These are phyloP conservation scores for Rhodotorula sp. DNA, from an alignment of 1,284 basidiomycete species.

Conservation along the genomic window DNA sequence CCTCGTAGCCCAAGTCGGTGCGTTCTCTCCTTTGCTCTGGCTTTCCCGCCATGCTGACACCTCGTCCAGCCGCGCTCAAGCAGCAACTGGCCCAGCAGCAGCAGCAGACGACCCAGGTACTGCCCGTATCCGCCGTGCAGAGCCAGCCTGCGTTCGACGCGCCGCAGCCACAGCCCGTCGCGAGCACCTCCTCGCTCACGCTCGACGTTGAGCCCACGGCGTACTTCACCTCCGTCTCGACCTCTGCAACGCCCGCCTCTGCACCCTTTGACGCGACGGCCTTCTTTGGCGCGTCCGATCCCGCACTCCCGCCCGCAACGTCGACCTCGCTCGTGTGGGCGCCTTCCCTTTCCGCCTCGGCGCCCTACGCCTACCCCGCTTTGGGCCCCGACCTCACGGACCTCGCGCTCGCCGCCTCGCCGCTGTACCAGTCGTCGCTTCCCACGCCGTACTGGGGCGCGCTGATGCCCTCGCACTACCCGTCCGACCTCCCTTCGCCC, in stretches of 20 bases:
- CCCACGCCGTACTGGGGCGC: not conserved
- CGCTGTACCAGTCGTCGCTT: not conserved
- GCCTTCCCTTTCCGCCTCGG: not conserved
- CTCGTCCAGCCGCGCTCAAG: conserved; percentile 7
- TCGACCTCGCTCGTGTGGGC: not conserved
- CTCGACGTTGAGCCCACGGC: conserved; percentile 1
- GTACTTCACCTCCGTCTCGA: not conserved
- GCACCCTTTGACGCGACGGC: no score
- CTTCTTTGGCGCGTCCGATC: no score
- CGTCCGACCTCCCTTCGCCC: conserved; percentile 26
- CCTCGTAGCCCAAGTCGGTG: conserved; percentile 13
- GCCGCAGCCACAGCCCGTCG: not conserved
- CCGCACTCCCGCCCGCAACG: not conserved
- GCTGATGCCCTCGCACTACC: conserved; percentile 1
- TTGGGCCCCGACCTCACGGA: not conserved
- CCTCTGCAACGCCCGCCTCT: no score
- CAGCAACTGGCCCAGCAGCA: conserved; percentile 6
- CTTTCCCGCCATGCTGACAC: no score
- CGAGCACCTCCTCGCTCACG: not conserved
- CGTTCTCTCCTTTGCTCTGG: not conserved
- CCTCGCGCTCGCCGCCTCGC: conserved; percentile 6
- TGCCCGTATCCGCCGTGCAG: no score
- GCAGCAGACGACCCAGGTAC: not conserved
- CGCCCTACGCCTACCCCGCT: no score
- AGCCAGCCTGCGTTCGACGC: not conserved